A percentile compares a stretch with the other conserved stretches of the same genome.
Conservation (phyloP, 225 moss, liverwort and hornwort species). For the Marchantia polymorpha region DNA sequence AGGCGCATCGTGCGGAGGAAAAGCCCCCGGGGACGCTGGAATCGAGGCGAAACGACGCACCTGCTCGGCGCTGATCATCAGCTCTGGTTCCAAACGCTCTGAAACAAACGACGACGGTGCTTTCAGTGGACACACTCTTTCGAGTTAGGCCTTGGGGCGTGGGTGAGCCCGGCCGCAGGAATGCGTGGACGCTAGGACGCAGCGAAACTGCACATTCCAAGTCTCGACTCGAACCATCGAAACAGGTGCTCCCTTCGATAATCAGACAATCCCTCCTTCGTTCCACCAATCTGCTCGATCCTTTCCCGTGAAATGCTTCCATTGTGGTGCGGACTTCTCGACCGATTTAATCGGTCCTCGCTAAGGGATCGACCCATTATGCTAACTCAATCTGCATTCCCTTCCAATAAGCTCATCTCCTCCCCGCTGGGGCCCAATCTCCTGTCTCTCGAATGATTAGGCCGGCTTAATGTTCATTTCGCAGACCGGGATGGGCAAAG, state of each 20-base stretch:
- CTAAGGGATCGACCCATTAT: no score
- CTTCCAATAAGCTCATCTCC: no score
- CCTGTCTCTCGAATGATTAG: no score
- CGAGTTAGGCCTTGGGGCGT: not conserved
- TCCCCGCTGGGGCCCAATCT: no score
- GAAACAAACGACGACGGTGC: not conserved
- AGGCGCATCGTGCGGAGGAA: not conserved
- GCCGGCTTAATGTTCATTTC: no score
- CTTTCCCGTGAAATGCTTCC: not conserved
- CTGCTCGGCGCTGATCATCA: conserved; percentile 10
- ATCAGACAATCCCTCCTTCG: not conserved
- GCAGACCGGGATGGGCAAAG: no score
- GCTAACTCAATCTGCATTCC: no score
- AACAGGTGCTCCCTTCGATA: not conserved
- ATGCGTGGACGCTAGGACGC: not conserved
- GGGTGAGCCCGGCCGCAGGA: not conserved
- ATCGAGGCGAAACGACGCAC: conserved; percentile 8
- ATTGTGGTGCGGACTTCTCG: not conserved
- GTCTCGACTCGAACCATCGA: not conserved
- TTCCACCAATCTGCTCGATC: not conserved
- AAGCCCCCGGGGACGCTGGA: not conserved
- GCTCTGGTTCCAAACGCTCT: not conserved
- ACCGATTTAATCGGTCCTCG: not conserved
- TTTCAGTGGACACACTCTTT: conserved; percentile 3
- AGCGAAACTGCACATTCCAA: not conserved